Evolutionary conservation across 2,329 filamentous ascomycete genomes (phyloP).

Genomic region (Aureobasidium lini): DNA sequence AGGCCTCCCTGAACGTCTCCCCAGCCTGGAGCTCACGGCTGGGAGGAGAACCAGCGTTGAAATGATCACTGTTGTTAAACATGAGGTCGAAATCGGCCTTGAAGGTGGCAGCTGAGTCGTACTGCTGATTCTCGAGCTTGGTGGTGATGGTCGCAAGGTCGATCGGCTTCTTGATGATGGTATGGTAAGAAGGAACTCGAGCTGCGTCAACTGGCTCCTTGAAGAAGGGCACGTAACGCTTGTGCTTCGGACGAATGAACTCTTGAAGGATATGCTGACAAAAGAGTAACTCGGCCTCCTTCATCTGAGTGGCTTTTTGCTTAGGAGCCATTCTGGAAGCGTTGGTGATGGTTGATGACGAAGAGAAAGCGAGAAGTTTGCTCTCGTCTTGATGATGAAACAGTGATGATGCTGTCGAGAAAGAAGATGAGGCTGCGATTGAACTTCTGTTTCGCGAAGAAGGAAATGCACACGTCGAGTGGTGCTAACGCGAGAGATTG

Average conservation of each 20-base stretch:
- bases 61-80: neutral
- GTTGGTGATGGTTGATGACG: neutral
- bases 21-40: neutral
- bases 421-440: too few species aligned
- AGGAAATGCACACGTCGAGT: too few species aligned
- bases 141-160: neutral
- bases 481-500: too few species aligned
- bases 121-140: neutral
- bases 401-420: neutral
- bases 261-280: neutral
- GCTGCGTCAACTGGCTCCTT: neutral
- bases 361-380: neutral
- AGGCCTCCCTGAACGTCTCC: neutral
- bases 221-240: neutral
- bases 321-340: neutral
- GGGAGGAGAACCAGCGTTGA: neutral
- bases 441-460: too few species aligned
- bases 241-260: neutral
- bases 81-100: conserved; percentile 2
- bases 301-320: neutral
- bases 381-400: neutral
- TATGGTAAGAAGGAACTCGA: neutral
- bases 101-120: neutral
- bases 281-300: neutral
- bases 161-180: neutral